A percentile compares a stretch with the other conserved stretches of the same genome.
These are phyloP conservation scores for Calendula officinalis DNA, from an alignment of 129 eudicot species.

Conservation along the genomic window DNA sequence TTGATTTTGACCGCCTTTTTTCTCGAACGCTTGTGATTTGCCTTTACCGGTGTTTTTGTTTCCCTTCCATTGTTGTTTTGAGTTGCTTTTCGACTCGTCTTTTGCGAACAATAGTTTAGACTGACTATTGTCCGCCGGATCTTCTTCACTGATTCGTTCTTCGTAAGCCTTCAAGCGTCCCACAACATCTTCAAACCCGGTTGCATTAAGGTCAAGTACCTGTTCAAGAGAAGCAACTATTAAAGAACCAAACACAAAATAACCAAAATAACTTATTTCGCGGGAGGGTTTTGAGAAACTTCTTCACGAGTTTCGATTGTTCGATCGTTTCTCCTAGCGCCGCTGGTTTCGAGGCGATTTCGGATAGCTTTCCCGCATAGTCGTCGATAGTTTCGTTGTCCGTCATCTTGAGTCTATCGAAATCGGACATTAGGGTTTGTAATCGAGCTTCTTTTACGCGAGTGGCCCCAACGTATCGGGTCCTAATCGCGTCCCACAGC, in stretches of 20 bases:
- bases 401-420: constrained; percentile 6
- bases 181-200: constrained; percentile 2
- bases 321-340: not conserved
- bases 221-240: constrained; percentile 1
- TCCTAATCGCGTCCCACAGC: not conserved
- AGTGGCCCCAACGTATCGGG: not conserved
- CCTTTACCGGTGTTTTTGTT: not conserved
- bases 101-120: too few species aligned
- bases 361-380: not conserved
- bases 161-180: constrained; percentile 6
- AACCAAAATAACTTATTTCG: not conserved
- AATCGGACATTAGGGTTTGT: constrained; percentile 3
- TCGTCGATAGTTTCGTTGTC: not conserved
- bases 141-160: not conserved
- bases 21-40: not conserved
- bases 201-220: not conserved
- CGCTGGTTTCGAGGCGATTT: not conserved
- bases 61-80: not conserved
- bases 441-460: constrained; percentile 2
- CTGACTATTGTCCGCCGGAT: too few species aligned
- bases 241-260: too few species aligned
- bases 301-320: not conserved
- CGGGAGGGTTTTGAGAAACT: not conserved
- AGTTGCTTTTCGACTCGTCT: not conserved
- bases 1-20: not conserved